Evolutionary conservation across 179 eudicot genomes (phyloP), one percentile per base, ranked within the genome.

Genomic region (Beta lomatogona): DNA sequence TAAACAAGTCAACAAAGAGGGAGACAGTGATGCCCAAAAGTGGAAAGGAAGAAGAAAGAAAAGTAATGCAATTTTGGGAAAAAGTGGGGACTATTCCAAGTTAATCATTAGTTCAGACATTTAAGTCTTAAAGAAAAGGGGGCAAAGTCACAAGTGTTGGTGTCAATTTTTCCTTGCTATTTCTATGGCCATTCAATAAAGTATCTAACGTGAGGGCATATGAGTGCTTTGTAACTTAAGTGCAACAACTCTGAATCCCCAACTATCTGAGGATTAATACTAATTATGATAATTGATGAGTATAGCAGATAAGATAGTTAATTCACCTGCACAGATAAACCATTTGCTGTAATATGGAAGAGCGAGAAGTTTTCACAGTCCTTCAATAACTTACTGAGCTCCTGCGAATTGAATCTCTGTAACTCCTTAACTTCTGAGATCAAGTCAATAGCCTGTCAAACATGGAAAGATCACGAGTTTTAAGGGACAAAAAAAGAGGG

Each of bases 381-480:
- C 80, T 87, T 90, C 72, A 95, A 79, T 73, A 90, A 84, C 90
- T 88, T 94, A 86, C 75, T 85, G 11, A 95, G 94, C 76, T 91
- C 94, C 75, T 78, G 87, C 71, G 94, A 85, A 86, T 87, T 86
- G 50, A 89, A 78, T 36, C 83, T 81, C 44, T 92, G 98, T 70
- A 92, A 87, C 85, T 78, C 92, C 82, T 86, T 89, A 63, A 95
- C 97, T 70, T 91, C 89, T 71, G 91, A 87, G 71, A 89, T 82
- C 83, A 95, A 85, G 86, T 94, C 96, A 80, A 90, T 79, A 71
- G 65, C 95, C 98, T 95, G 86, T 66, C 60, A 76, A 50, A 81
- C 72, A 68, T 19, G 18, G 11, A 79, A 74, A 21, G 46, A 46
- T 71, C 54, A 22, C 19, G n/a, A n/a, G 41, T 22, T 63, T 63